phyloP scores from a whole-genome alignment of 1,139 yeast genomes.

The Zygosaccharomyces pseudobailii region DNA sequence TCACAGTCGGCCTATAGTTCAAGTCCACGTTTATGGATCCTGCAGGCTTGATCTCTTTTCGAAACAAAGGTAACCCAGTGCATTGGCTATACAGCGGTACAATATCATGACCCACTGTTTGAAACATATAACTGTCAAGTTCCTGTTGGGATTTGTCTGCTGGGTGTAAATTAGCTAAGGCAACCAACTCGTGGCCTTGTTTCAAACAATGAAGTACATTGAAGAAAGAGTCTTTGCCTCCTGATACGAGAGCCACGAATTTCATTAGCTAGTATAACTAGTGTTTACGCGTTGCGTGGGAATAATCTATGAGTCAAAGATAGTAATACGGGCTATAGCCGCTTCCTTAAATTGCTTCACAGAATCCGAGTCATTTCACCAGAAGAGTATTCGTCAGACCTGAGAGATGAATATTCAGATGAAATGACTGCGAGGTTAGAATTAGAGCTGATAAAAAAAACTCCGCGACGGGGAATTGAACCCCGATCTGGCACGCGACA shows the following conservation, averaged over 20 bases:
- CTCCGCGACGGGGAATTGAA: constrained; percentile 40
- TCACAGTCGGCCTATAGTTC: constrained; percentile 59
- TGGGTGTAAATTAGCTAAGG: constrained; percentile 83
- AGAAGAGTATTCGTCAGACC: too few relatives aligned
- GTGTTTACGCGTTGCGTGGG: background rate
- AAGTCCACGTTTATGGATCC: constrained; percentile 57
- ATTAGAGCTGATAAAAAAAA: background rate
- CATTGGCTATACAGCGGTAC: constrained; percentile 63
- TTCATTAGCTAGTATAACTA: constrained; percentile 53
- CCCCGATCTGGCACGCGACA: constrained; percentile 40
- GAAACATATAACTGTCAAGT: constrained; percentile 93
- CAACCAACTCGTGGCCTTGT: constrained; percentile 78
- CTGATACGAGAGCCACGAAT: constrained; percentile 85
- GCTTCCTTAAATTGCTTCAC: too few relatives aligned
- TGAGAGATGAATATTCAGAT: background rate
- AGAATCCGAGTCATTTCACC: too few relatives aligned
- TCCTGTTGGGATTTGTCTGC: constrained; percentile 45
- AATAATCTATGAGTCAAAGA: background rate
- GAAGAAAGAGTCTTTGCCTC: constrained; percentile 94
- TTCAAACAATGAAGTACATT: constrained; percentile 78
- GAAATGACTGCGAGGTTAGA: background rate
- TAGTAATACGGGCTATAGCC: too few relatives aligned
- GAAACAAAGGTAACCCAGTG: constrained; percentile 71
- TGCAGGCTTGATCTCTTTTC: constrained; percentile 58
- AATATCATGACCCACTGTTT: constrained; percentile 93